Evolutionary conservation across 345 rosid species (phyloP), one percentile per base, ranked within the genome.

Genomic region (Angophora floribunda): DNA sequence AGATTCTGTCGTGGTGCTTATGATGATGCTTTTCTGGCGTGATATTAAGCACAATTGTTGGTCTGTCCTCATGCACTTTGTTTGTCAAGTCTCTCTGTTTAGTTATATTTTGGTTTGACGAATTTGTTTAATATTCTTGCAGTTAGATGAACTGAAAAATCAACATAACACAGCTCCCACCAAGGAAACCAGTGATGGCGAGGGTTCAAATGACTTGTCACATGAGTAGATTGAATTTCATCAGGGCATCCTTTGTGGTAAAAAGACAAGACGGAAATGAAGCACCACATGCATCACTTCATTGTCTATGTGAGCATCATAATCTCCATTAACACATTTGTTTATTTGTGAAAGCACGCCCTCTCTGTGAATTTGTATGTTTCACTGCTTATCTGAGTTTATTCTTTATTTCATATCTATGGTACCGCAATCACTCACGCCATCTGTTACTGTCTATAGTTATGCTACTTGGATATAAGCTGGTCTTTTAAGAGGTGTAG

Each of bases 121-220:
- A 26, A 11, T 52, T 88, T 78, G 45, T 19, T 53, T 26, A 44
- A 50, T 41, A 16, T 80, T 47, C 80, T 86, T 92, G 93, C 94
- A 95, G 97, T 87, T 95, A 80, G 94, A 94, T 89, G 96, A 94
- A 85, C 90, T 93, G 26, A 92, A 93, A 91, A 91, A 85, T 45
- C 85, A 89, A 8, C 91, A 90, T n/a, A 86, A 85, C 61, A 59
- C 26, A 8, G 86, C 86, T 51, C 85, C 94, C 53, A 28, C 90
- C 14, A 87, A 88, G 51, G 94, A 93, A 88, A 67, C 89, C n/a
- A 63, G 16, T 2, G 90, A 92, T 36, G 91, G 89, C n/a, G 93
- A 92, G 86, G 89, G 90, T 51, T 85, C 87, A 10, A 91, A 92
- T 86, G 92, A 92, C 24, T 92, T 88, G 41, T 47, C 45, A 86